Base-by-base conservation (phyloP, 2,329 filamentous ascomycete genomes). In the Penicillium crustosum region DNA sequence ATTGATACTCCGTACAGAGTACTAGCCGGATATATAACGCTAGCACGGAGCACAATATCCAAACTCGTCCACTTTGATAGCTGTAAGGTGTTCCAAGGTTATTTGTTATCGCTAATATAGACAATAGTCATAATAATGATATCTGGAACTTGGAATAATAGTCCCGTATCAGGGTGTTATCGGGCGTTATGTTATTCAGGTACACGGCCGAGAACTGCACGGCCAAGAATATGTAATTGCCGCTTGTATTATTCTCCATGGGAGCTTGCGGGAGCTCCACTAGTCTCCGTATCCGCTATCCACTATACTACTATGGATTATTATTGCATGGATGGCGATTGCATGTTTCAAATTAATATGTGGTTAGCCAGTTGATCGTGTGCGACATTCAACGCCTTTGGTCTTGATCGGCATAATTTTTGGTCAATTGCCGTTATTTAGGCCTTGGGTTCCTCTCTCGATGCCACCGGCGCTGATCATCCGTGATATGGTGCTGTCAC, bases 151-250 rank as follows among this genome's bases (percentile, higher is more conserved):
- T 45, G 10, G 19, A 29, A 38, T 23, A 27, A 21, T 27, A 31
- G 9, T 45, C 17, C 33, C 35, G 27, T 41, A 49, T 49, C 43
- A 48, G 43, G 27, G 31, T 29, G 53, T 27, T 50, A 55, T 55
- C 29, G n/a, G 31, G 49, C 36, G 19, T 42, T 49, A 19, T 10
- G n/a, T 33, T 50, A 36, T 44, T 36, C 31, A 51, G 47, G 23
- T 29, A 38, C 38, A 49, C 41, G 39, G 38, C 45, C 45, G 53
- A 50, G 29, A 42, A 43, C 25, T 19, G 29, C 21, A 35, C 43
- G 33, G 15, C 17, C 33, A 35, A 33, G 25, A 38, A 47, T 39
- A 2, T 9, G 6, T 42, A 45, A 45, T 38, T 25, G n/a, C 13
- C 43, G 33, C 31, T 21, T 29, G 21, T 42, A 36, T 35, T 27